Conservation (phyloP, 768 basidiomycete genomes). For the Suillus alpinus region DNA sequence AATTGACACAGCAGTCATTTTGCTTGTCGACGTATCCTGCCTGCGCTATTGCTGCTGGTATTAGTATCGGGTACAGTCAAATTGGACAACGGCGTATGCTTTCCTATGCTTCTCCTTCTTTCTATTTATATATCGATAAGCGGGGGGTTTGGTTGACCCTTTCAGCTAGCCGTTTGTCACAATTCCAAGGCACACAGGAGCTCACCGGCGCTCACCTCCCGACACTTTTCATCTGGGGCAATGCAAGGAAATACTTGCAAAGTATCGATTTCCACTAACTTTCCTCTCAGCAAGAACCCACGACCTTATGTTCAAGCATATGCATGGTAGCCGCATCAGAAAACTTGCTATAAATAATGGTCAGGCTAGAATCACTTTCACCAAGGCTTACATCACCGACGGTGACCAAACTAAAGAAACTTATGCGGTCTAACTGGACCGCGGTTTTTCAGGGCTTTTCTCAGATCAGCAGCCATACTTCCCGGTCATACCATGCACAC, state of each 20-base stretch:
- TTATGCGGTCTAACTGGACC: background rate
- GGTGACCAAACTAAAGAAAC: background rate
- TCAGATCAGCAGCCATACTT: background rate
- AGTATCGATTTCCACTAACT: background rate
- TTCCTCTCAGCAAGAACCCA: no score
- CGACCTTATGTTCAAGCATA: no score
- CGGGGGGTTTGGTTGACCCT: no score
- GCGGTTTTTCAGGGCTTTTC: background rate
- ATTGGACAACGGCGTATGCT: background rate
- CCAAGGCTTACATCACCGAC: background rate
- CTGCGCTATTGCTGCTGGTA: no score
- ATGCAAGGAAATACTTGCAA: background rate
- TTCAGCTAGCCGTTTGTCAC: background rate
- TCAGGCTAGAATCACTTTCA: background rate
- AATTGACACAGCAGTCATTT: background rate
- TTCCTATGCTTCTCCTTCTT: background rate
- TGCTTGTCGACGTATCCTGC: background rate
- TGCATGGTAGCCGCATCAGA: background rate
- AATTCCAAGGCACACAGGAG: background rate
- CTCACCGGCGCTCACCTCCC: background rate
- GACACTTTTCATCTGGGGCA: background rate
- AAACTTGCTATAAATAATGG: background rate
- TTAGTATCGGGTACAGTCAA: no score
- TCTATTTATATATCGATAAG: background rate
- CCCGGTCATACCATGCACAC: background rate